Evolutionary conservation across 169 alveolate genomes (phyloP).

Genomic region (Condylostoma magnum): DNA sequence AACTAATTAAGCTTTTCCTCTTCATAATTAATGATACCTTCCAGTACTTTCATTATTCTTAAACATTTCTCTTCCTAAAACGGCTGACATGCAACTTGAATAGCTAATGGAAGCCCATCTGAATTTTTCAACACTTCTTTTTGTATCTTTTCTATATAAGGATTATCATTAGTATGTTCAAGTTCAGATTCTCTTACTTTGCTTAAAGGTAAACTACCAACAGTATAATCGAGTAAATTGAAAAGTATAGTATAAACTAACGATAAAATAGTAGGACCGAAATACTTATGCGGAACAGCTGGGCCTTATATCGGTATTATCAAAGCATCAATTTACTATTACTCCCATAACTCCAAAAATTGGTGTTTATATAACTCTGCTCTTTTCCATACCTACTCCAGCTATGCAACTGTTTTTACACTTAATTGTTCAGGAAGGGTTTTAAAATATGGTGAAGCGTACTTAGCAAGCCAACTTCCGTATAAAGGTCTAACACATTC

Average conservation of each 20-base stretch:
- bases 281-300: not conserved
- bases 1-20: no score
- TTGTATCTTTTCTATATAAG: not conserved
- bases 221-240: constrained; percentile 1
- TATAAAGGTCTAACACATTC: no score
- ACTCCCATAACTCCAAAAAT: constrained; percentile 4
- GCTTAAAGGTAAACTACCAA: constrained; percentile 5
- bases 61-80: constrained; percentile 43
- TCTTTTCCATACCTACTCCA: no score
- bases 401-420: no score
- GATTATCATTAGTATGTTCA: not conserved
- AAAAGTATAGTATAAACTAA: not conserved
- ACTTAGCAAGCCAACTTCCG: no score
- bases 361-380: not conserved
- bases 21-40: no score
- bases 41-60: constrained; percentile 35
- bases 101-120: constrained; percentile 53
- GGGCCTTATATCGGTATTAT: not conserved
- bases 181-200: not conserved
- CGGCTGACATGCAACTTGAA: constrained; percentile 36
- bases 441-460: no score
- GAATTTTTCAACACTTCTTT: constrained; percentile 32
- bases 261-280: not conserved
- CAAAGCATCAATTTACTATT: not conserved
- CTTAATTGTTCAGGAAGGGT: no score